These are phyloP conservation scores for Beauveria sp. DNA, from an alignment of 2,329 filamentous ascomycete genomes.

Conservation along the genomic window DNA sequence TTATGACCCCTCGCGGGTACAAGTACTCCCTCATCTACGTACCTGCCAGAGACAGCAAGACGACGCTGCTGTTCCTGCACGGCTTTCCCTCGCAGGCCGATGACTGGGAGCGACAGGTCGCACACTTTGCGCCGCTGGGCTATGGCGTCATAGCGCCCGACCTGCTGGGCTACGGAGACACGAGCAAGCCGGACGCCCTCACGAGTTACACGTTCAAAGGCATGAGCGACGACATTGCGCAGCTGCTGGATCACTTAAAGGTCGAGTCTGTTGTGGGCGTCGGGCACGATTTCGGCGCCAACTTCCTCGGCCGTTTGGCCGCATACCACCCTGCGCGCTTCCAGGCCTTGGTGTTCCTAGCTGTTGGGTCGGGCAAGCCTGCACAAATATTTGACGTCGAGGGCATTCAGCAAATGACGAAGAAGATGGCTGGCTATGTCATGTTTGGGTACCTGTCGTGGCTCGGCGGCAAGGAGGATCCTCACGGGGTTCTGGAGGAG, in stretches of 20 bases:
- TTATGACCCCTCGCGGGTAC: slow-evolving; percentile 15
- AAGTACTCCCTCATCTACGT: slow-evolving; percentile 24
- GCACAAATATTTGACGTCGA: slow-evolving; percentile 23
- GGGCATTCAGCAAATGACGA: slow-evolving; percentile 25
- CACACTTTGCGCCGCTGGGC: slow-evolving; percentile 24
- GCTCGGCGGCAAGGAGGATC: slow-evolving; percentile 14
- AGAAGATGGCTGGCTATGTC: slow-evolving; percentile 20
- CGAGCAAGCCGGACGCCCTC: slow-evolving; percentile 22
- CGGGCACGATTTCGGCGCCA: slow-evolving; percentile 29
- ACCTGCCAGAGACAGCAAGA: slow-evolving; percentile 13
- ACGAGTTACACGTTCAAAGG: slow-evolving; percentile 23
- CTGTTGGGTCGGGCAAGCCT: slow-evolving; percentile 22
- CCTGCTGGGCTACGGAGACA: slow-evolving; percentile 31
- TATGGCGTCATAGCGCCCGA: slow-evolving; percentile 37
- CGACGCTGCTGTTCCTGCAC: slow-evolving; percentile 39
- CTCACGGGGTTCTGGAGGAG: slow-evolving; percentile 18
- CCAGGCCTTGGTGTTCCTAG: slow-evolving; percentile 20
- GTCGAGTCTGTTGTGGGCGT: slow-evolving; percentile 33
- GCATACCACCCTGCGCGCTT: slow-evolving; percentile 20
- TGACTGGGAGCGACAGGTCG: slow-evolving; percentile 35
- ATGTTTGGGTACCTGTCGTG: slow-evolving; percentile 26
- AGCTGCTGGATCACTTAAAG: slow-evolving; percentile 23
- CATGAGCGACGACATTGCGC: slow-evolving; percentile 25
- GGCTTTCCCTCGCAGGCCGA: slow-evolving; percentile 38
- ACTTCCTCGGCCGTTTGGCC: slow-evolving; percentile 22